These are phyloP conservation scores for Aspergillus sp. DNA, from an alignment of 2,329 filamentous ascomycete species.

Conservation along the genomic window DNA sequence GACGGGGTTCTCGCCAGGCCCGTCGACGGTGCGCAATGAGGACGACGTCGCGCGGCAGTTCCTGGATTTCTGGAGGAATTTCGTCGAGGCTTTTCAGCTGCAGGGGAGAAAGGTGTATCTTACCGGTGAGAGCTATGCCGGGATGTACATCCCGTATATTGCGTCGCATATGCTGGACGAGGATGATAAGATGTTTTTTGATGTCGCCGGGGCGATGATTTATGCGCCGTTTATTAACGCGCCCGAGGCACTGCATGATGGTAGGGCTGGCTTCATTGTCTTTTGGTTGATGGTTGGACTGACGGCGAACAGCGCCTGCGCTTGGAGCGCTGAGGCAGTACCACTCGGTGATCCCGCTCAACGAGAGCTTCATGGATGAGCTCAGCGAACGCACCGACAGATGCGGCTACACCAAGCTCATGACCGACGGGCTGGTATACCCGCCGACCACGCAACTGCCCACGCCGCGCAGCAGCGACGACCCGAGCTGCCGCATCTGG, in stretches of 20 bases:
- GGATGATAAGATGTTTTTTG: slow-evolving; percentile 57
- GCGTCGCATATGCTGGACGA: slow-evolving; percentile 61
- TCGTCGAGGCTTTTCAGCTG: slow-evolving; percentile 60
- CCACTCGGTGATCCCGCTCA: slow-evolving; percentile 33
- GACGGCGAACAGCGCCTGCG: slow-evolving; percentile 20
- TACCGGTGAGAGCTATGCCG: slow-evolving; percentile 63
- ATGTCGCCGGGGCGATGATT: slow-evolving; percentile 59
- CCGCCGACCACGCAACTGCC: slow-evolving; percentile 57
- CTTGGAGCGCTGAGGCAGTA: slow-evolving; percentile 35
- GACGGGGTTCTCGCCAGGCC: slow-evolving; percentile 62
- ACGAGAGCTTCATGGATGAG: slow-evolving; percentile 29
- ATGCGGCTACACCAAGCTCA: slow-evolving; percentile 37
- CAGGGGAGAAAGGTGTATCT: slow-evolving; percentile 62
- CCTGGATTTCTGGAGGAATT: slow-evolving; percentile 44
- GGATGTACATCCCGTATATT: slow-evolving; percentile 61
- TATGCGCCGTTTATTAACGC: slow-evolving; percentile 60
- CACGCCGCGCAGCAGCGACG: slow-evolving; percentile 37
- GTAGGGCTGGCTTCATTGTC: slow-evolving; percentile 14
- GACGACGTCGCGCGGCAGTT: slow-evolving; percentile 63
- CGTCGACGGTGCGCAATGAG: slow-evolving; percentile 54
- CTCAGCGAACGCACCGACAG: slow-evolving; percentile 30
- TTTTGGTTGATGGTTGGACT: background rate
- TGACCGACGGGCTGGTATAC: slow-evolving; percentile 47
- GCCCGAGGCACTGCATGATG: slow-evolving; percentile 42
- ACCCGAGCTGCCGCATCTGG: slow-evolving; percentile 47